phyloP scores from a whole-genome alignment of 768 basidiomycete species.

The Tylopilus sp. region DNA sequence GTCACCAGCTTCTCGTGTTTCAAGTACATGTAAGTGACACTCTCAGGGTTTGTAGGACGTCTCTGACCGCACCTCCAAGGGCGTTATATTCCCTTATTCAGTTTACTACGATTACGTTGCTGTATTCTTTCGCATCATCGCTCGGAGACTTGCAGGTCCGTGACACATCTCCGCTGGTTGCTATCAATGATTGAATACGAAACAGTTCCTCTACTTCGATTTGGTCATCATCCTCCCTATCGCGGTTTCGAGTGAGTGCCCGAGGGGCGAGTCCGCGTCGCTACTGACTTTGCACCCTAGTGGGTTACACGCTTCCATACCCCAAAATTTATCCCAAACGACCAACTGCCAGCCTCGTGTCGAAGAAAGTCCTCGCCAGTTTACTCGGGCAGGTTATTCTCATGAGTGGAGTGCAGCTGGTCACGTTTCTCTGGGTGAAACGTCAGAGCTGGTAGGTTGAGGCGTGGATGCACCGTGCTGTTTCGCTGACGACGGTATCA shows the following conservation, averaged over 20 bases:
- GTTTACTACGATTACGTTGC: constrained; percentile 93
- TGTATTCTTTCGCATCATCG: constrained; percentile 96
- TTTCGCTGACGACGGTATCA: background rate
- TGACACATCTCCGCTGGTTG: background rate
- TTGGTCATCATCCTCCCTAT: constrained; percentile 97
- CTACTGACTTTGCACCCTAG: constrained; percentile 38
- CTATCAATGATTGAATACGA: constrained; percentile 7
- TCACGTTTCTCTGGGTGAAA: constrained; percentile 89
- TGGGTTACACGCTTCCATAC: constrained; percentile 93
- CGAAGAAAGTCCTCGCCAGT: constrained; percentile 90
- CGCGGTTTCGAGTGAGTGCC: constrained; percentile 84
- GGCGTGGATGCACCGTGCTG: background rate
- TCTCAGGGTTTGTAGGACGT: background rate
- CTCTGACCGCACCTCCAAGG: constrained; percentile 48
- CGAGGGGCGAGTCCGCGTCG: background rate
- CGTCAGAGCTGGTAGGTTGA: constrained; percentile 69
- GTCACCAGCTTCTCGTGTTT: constrained; percentile 99
- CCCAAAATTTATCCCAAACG: constrained; percentile 82
- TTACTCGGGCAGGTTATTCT: constrained; percentile 91
- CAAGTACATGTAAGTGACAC: constrained; percentile 88
- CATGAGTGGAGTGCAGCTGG: constrained; percentile 77
- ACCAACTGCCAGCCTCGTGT: constrained; percentile 93
- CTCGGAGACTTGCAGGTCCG: constrained; percentile 93
- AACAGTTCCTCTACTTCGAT: constrained; percentile 93
- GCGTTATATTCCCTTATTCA: constrained; percentile 98